These are phyloP conservation scores for Plasmodium knowlesi DNA, from an alignment of 169 alveolate species.

Conservation along the genomic window DNA sequence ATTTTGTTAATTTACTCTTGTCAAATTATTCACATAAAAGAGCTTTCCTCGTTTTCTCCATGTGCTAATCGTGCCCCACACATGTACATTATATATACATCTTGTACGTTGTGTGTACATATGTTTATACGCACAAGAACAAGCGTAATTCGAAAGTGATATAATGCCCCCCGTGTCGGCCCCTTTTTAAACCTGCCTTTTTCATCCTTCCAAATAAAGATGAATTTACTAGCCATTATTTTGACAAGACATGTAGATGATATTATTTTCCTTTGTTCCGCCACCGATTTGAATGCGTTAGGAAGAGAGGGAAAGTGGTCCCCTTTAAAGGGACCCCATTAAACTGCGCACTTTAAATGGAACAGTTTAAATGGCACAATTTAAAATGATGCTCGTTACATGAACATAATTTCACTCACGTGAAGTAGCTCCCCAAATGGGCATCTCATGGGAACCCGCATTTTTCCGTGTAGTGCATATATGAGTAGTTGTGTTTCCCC, in stretches of 20 bases:
- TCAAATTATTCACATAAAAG: neutral
- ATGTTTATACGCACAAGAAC: neutral
- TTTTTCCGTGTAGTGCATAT: neutral
- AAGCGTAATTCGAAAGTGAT: neutral
- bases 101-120: neutral
- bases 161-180: neutral
- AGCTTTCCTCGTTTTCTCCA: neutral
- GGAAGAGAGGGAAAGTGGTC: slow-evolving; percentile 7
- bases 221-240: slow-evolving; percentile 72
- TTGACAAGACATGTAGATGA: slow-evolving; percentile 68
- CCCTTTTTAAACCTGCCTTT: neutral
- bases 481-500: neutral
- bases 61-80: neutral
- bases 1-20: neutral
- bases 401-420: neutral
- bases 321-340: neutral
- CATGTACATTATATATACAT: neutral
- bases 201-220: slow-evolving; percentile 23
- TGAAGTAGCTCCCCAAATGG: neutral
- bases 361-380: neutral
- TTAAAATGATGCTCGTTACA: neutral
- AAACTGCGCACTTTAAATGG: neutral
- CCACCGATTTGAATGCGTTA: slow-evolving; percentile 71
- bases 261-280: slow-evolving; percentile 65
- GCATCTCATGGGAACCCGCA: neutral